Conservation (phyloP, 208 protist genomes). For the Balamuthia mandrillaris region DNA sequence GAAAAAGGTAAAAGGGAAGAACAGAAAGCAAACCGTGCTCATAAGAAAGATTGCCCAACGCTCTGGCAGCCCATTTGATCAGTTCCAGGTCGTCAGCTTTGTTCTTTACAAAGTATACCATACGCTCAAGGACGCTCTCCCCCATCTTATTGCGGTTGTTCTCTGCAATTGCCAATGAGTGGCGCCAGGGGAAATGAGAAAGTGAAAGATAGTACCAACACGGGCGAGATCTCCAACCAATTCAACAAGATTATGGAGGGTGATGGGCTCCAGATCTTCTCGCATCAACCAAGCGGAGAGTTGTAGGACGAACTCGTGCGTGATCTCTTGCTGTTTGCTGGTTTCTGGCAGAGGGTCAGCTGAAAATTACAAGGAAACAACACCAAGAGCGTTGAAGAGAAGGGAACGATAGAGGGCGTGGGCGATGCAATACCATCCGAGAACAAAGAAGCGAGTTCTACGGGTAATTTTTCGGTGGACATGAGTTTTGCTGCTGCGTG, state of each 20-base stretch:
- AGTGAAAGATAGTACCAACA: background rate
- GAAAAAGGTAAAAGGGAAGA: background rate
- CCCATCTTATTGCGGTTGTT: background rate
- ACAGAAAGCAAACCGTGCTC: background rate
- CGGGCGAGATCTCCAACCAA: conserved; percentile 11
- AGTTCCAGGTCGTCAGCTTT: background rate
- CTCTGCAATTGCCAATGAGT: background rate
- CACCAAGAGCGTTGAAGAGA: no score
- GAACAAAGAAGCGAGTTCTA: no score
- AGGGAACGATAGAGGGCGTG: no score
- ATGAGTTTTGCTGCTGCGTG: no score
- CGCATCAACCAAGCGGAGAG: background rate
- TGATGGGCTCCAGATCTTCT: background rate
- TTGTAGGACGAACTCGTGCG: no score
- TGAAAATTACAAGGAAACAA: no score
- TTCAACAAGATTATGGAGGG: background rate
- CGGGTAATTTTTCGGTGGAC: no score
- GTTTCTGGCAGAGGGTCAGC: no score
- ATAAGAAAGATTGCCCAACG: conserved; percentile 29
- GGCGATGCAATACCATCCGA: no score
- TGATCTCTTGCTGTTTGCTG: no score
- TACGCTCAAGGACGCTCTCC: background rate
- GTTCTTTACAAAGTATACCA: background rate
- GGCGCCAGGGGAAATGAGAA: background rate
- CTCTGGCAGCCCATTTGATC: conserved; percentile 27